phyloP scores from a whole-genome alignment of 2,329 filamentous ascomycete genomes.

The Rhytidhysteron rufulum region DNA sequence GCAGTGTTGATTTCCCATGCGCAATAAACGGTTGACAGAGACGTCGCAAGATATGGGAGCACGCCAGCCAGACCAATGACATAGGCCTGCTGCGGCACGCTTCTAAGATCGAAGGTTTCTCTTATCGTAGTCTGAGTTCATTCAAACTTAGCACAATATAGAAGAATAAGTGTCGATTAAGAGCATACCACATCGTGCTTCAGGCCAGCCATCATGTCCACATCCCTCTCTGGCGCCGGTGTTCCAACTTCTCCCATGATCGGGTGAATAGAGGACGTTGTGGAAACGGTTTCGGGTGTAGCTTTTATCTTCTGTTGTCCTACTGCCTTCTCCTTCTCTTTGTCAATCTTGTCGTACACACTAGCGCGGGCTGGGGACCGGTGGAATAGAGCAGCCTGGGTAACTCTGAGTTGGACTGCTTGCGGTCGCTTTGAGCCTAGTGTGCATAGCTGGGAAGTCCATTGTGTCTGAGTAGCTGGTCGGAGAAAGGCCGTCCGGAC shows the following conservation, averaged over 20 bases:
- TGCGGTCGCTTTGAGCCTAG: conserved; percentile 32
- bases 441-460: conserved; percentile 42
- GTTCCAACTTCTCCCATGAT: conserved; percentile 37
- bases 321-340: conserved; percentile 54
- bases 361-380: conserved; percentile 25
- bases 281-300: conserved; percentile 59
- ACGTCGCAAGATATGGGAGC: conserved; percentile 72
- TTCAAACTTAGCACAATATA: conserved; percentile 5
- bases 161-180: not conserved
- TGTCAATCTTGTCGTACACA: conserved; percentile 49
- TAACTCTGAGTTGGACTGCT: conserved; percentile 29
- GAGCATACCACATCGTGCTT: conserved; percentile 32
- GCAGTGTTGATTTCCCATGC: conserved; percentile 77
- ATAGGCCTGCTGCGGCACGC: conserved; percentile 47
- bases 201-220: conserved; percentile 46
- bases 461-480: conserved; percentile 25
- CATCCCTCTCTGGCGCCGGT: conserved; percentile 30
- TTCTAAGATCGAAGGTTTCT: conserved; percentile 45
- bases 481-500: conserved; percentile 19
- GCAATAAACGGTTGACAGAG: conserved; percentile 74
- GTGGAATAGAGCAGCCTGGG: conserved; percentile 35
- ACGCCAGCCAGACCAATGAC: conserved; percentile 50
- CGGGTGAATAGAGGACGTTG: conserved; percentile 49
- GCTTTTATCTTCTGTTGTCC: conserved; percentile 55
- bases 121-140: conserved; percentile 41